phyloP scores from a whole-genome alignment of 805 yeast species.

The Schizosaccharomyces japonicus region DNA sequence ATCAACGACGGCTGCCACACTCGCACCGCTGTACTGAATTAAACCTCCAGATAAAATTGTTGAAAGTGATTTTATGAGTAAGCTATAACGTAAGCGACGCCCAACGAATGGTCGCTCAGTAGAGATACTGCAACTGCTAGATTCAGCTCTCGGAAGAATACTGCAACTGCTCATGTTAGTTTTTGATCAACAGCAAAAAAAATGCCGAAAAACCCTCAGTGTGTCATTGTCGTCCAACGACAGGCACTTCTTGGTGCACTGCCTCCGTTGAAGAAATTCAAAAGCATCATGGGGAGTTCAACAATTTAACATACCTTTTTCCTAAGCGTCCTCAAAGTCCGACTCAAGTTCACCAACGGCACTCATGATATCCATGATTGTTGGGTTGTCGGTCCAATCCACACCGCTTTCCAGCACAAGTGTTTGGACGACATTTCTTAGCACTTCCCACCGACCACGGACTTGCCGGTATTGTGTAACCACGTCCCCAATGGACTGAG shows the following conservation, averaged over 20 bases:
- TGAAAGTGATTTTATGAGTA: too few species aligned
- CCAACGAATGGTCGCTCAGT: too few species aligned
- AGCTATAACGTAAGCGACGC: too few species aligned
- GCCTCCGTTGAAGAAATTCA: conserved; percentile 5
- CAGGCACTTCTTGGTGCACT: neutral
- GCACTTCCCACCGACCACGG: neutral
- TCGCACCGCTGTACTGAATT: too few species aligned
- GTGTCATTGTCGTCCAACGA: conserved; percentile 3
- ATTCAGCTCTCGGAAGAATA: too few species aligned
- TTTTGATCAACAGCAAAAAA: neutral
- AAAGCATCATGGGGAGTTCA: neutral
- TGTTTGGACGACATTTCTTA: neutral
- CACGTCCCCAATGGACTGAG: too few species aligned
- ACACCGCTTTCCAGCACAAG: neutral
- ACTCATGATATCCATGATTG: neutral
- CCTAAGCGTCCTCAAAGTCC: neutral
- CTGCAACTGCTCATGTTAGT: too few species aligned
- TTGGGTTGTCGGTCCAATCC: neutral
- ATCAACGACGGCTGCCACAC: too few species aligned
- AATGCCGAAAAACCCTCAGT: neutral
- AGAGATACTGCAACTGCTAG: too few species aligned
- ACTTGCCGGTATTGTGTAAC: neutral
- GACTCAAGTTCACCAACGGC: neutral
- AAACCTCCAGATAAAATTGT: too few species aligned
- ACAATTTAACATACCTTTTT: neutral